Base-by-base conservation (phyloP, 192 early-diverging fungal species). In the Coemansia sp. region DNA sequence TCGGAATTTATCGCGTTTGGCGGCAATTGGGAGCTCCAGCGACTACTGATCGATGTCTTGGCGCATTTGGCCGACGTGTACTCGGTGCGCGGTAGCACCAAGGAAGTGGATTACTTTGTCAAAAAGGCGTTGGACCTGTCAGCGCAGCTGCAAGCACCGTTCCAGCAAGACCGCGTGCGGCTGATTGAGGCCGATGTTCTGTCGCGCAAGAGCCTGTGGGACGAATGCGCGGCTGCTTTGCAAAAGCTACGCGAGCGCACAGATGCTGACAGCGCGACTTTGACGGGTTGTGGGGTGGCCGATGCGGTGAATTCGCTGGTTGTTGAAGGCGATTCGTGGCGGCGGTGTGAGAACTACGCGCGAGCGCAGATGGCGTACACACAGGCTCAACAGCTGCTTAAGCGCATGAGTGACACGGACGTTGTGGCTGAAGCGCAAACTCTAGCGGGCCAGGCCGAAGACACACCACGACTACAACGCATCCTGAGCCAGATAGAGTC, bases 1-100 rank as follows among this genome's bases (percentile, higher is more conserved):
- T 30, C 55, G 15, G 49, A 60, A 40, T 64, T 50, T 52, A 19
- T 67, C 6, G 62, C 54, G 5, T 70, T 62, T 26, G 53, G 49
- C 19, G 60, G 59, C 19, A 70, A 67, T 48, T 77, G 67, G 74
- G 59, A 59, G 39, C 53, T 70, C 5, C 67, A 77, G 67, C 67
- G 74, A 7, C 43, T 70, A 35, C 25, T 70, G 30, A 43, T 70
- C 15, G 67, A 67, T 26, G 60, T 51, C 12, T 32, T 70, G 52
- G 59, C 39, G 0, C 56, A 77, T 28, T 25, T 77, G 50, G 41
- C 60, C 5, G 55, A 70, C 14, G 32, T 77, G 10, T 62, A 59
- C 30, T 66, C 66, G 32, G 19, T 70, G 4, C 62, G 74, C 2
- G 74, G 74, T 17, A 77, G 74, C 31, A 50, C 59, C 14, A 66